Conservation (phyloP, 2,329 filamentous ascomycete genomes). For the Stachybotrys chartarum region DNA sequence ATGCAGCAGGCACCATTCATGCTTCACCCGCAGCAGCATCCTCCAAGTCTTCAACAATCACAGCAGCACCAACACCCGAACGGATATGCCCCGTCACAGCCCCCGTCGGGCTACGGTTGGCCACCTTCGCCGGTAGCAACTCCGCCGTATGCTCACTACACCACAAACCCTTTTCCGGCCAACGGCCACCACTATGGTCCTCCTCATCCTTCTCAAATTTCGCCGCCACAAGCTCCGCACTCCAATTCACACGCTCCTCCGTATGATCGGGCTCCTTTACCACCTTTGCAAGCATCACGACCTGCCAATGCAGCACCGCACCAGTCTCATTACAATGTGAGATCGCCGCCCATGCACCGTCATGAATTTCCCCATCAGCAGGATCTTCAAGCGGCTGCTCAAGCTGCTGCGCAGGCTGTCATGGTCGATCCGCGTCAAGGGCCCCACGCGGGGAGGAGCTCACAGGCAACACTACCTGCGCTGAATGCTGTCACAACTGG, state of each 20-base stretch:
- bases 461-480: slow-evolving; percentile 37
- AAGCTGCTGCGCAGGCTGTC: slow-evolving; percentile 34
- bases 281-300: slow-evolving; percentile 25
- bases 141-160: slow-evolving; percentile 44
- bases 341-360: slow-evolving; percentile 23
- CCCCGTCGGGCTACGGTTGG: slow-evolving; percentile 41
- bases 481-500: slow-evolving; percentile 26
- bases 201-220: slow-evolving; percentile 13
- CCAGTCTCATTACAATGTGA: slow-evolving; percentile 22
- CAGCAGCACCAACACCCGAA: slow-evolving; percentile 21
- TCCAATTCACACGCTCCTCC: slow-evolving; percentile 18
- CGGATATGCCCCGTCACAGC: slow-evolving; percentile 31
- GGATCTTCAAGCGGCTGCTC: slow-evolving; percentile 36
- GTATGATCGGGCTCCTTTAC: slow-evolving; percentile 29
- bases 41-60: slow-evolving; percentile 19
- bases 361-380: slow-evolving; percentile 37
- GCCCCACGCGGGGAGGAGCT: slow-evolving; percentile 24
- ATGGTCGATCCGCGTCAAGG: slow-evolving; percentile 30
- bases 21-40: slow-evolving; percentile 24
- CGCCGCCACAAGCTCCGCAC: slow-evolving; percentile 10
- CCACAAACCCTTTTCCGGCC: slow-evolving; percentile 27
- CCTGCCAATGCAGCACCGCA: slow-evolving; percentile 20
- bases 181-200: slow-evolving; percentile 18
- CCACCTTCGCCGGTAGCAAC: slow-evolving; percentile 49
- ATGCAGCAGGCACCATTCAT: slow-evolving; percentile 42